Evolutionary conservation across 179 eudicot genomes (phyloP).

Genomic region (Silene vulgaris): DNA sequence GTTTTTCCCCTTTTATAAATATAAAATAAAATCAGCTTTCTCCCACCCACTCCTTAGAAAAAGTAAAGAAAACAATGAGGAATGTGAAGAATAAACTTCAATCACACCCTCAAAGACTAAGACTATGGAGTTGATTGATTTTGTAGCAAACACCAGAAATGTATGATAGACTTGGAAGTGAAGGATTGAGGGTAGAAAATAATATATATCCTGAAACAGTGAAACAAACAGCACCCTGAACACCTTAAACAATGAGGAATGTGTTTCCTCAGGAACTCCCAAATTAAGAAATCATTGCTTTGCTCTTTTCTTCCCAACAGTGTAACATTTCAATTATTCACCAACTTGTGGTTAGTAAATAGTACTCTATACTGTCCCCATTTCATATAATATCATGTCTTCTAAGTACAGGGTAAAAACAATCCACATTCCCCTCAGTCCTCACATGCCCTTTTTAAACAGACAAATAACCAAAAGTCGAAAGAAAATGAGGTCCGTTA

Average conservation of each 20-base stretch:
- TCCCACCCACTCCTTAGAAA: constrained; percentile 24
- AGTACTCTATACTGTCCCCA: constrained; percentile 20
- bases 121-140: constrained; percentile 29
- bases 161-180: constrained; percentile 25
- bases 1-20: constrained; percentile 9
- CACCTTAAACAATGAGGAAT: background rate
- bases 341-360: constrained; percentile 23
- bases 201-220: constrained; percentile 13
- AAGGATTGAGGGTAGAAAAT: constrained; percentile 17
- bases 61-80: constrained; percentile 26
- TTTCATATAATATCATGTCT: constrained; percentile 14
- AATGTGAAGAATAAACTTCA: background rate
- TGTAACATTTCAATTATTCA: constrained; percentile 29
- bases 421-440: no score
- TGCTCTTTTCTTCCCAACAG: constrained; percentile 47
- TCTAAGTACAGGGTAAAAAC: constrained; percentile 21
- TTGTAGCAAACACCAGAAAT: constrained; percentile 24
- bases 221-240: background rate
- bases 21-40: constrained; percentile 11
- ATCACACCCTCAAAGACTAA: constrained; percentile 16
- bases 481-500: background rate
- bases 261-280: constrained; percentile 45
- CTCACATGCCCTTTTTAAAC: background rate
- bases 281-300: constrained; percentile 59
- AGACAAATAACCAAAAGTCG: background rate